These are phyloP conservation scores for Aspergillus coremiiformis DNA, from an alignment of 495 filamentous ascomycete species.

Conservation along the genomic window DNA sequence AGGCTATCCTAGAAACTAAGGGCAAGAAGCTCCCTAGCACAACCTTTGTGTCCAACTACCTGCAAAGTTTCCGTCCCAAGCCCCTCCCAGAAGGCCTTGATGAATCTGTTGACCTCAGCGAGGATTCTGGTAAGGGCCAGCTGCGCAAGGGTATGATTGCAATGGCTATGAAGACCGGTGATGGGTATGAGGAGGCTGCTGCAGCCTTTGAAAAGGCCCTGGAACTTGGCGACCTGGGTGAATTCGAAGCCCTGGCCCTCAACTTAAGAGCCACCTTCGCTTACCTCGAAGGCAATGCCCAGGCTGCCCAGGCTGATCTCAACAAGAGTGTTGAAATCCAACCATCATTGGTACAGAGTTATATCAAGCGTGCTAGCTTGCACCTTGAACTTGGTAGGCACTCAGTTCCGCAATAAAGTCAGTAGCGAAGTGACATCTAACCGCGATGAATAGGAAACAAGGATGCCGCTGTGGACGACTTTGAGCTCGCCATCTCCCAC, in stretches of 20 bases:
- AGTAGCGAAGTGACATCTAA: slow-evolving; percentile 3
- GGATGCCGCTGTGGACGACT: slow-evolving; percentile 79
- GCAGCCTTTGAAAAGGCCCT: slow-evolving; percentile 81
- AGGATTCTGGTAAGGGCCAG: slow-evolving; percentile 76
- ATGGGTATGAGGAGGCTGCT: slow-evolving; percentile 83
- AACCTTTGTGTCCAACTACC: slow-evolving; percentile 96
- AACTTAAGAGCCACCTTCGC: slow-evolving; percentile 95
- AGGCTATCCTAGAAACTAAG: slow-evolving; percentile 70
- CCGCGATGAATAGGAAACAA: slow-evolving; percentile 56
- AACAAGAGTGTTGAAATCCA: slow-evolving; percentile 87
- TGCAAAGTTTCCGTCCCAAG: slow-evolving; percentile 89
- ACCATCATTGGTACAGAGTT: slow-evolving; percentile 84
- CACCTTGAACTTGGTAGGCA: slow-evolving; percentile 83
- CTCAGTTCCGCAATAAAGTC: background rate
- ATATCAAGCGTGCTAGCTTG: slow-evolving; percentile 98
- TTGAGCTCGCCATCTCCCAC: slow-evolving; percentile 75
- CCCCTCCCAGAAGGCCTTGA: slow-evolving; percentile 75
- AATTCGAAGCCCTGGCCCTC: slow-evolving; percentile 82
- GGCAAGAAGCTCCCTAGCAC: slow-evolving; percentile 83
- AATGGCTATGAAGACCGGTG: slow-evolving; percentile 76
- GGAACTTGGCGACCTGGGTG: slow-evolving; percentile 65
- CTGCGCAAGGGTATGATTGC: slow-evolving; percentile 72
- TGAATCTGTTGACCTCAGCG: slow-evolving; percentile 63
- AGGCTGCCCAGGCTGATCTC: slow-evolving; percentile 71
- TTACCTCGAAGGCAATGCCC: slow-evolving; percentile 83